Base-by-base conservation (phyloP, 208 protist genomes). In the Tritrichomonas foetus region DNA sequence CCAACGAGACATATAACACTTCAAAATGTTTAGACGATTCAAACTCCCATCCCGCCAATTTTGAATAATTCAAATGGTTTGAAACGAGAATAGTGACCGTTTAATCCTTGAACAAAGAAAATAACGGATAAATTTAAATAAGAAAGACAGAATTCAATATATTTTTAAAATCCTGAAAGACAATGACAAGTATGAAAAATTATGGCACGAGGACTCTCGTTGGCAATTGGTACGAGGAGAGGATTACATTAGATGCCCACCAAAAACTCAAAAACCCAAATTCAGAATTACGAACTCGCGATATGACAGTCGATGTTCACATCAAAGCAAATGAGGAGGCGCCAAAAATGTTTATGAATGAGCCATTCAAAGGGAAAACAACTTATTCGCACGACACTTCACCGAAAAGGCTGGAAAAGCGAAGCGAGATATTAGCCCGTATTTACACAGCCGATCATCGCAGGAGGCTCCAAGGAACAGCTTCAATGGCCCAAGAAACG, bases 261-360 rank as follows among this genome's bases (percentile, higher is more conserved):
- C 27, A 33, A 50, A 44, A 82, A 16, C 14, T 30, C 16, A 41
- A 82, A 30, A 50, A 27, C 50, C 33, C 33, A 82, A 44, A 82
- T 82, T 41, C 47, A 50, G 27, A 61, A 61, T 61, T 61, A 22
- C 53, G 16, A 16, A 61, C 53, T 61, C 53, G 53, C 53, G 74
- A 82, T 50, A 50, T 82, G 74, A 82, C 74, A 30, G 74, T 82
- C 50, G 74, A 82, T 50, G 27, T 82, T 27, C 74, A 82, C 30
- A 39, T 82, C n/a, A 47, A 30, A n/a, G 74, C 74, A 30, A 30
- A 39, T 50, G 14, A 82, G 33, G 41, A 82, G 50, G n/a, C 33
- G 33, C 74, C 74, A 53, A 39, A 44, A 47, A 27, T 82, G 16
- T 50, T 50, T 50, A 50, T 30, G 3, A 25, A 82, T 27, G 74